These are phyloP conservation scores for Fonsecaea erecta DNA, from an alignment of 2,329 filamentous ascomycete species.

Conservation along the genomic window DNA sequence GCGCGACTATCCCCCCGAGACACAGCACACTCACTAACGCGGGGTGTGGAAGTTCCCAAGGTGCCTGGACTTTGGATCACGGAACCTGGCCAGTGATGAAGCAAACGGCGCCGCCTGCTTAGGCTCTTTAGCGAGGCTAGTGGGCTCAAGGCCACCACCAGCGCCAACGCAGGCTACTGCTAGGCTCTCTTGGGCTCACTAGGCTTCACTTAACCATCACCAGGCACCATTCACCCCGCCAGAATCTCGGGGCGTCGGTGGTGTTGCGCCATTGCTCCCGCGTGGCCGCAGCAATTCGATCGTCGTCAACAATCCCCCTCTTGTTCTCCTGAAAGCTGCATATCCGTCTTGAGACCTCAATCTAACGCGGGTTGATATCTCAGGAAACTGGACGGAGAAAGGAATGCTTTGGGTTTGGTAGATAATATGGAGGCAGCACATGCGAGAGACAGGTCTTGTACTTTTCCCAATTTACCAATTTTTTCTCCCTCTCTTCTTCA, in stretches of 20 bases:
- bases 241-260: conserved; percentile 1
- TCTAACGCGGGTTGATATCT: conserved; percentile 13
- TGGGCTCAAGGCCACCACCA: not conserved
- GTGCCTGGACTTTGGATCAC: not conserved
- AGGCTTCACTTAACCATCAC: not conserved
- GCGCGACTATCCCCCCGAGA: not conserved
- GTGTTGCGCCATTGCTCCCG: conserved; percentile 16
- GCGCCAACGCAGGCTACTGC: not conserved
- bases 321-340: conserved; percentile 25
- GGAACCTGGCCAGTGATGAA: conserved; percentile 1
- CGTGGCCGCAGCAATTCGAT: conserved; percentile 11
- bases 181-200: not conserved
- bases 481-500: not conserved
- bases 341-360: conserved; percentile 18
- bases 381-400: not conserved
- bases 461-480: not conserved
- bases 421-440: conserved; percentile 5
- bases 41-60: not conserved
- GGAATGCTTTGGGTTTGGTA: not conserved
- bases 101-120: not conserved
- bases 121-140: not conserved
- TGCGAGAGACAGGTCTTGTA: conserved; percentile 1
- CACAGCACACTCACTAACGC: not conserved
- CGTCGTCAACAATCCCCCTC: not conserved
- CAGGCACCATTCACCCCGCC: not conserved